Evolutionary conservation across 768 basidiomycete genomes (phyloP).

Genomic region (Gyrodon lividus): DNA sequence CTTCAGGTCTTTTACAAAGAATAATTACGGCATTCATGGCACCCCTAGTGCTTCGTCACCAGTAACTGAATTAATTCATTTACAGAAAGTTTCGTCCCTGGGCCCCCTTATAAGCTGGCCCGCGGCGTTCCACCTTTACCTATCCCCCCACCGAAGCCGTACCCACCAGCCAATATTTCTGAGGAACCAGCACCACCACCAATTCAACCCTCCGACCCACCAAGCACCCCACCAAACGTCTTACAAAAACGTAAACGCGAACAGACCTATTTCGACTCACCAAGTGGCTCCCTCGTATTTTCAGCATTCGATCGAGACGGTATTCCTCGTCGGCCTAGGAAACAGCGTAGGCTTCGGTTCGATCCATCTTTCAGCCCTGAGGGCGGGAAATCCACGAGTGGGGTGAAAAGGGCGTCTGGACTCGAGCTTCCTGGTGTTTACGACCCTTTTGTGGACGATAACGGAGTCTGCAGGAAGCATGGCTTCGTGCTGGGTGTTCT

Average conservation of each 20-base stretch:
- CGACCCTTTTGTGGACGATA: not conserved
- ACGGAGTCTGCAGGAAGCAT: not conserved
- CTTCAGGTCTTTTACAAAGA: too few relatives aligned
- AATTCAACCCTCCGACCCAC: slow-evolving; percentile 16
- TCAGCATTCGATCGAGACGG: slow-evolving; percentile 32
- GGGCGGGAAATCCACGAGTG: not conserved
- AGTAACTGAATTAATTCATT: not conserved
- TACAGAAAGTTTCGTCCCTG: slow-evolving; percentile 19
- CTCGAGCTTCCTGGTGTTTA: slow-evolving; percentile 3
- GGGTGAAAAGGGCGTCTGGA: not conserved
- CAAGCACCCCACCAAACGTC: slow-evolving; percentile 24
- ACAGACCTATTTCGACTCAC: slow-evolving; percentile 28
- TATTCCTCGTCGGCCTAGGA: slow-evolving; percentile 29
- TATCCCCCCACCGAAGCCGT: not conserved
- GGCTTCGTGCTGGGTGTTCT: not conserved
- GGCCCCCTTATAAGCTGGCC: slow-evolving; percentile 19
- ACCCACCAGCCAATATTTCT: not conserved
- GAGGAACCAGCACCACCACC: not conserved
- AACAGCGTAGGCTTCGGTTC: slow-evolving; percentile 27
- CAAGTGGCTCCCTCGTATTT: slow-evolving; percentile 25
- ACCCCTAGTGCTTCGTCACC: too few relatives aligned
- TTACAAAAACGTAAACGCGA: slow-evolving; percentile 29
- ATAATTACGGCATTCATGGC: too few relatives aligned
- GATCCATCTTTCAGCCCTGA: slow-evolving; percentile 23
- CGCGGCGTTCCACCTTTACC: not conserved